Evolutionary conservation across 139 green algal species (phyloP), one percentile per base, ranked within the genome.

Genomic region (Picochlorum sp.): DNA sequence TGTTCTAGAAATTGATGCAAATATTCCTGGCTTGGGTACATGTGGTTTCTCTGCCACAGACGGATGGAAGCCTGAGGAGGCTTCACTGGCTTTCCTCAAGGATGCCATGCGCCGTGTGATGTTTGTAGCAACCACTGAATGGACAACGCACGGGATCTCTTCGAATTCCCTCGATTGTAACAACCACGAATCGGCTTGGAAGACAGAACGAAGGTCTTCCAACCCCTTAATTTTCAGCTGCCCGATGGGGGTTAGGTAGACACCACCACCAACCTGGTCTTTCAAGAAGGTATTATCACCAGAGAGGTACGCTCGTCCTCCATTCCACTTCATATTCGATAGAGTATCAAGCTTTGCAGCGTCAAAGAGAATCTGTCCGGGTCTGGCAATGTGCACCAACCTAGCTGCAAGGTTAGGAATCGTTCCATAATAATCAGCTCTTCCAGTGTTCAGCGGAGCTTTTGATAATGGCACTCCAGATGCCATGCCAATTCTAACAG

Each of bases 371-470:
- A 94, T 64, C 72, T 95, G 87, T 2, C 87, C 87, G 0, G 84
- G 83, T 4, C 65, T 52, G 4, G 87, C 87, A 28, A 90, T 62
- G 1, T 70, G 69, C 34, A 76, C 76, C 49, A 95, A 80, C 0
- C 87, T 64, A 0, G 87, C 87, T 4, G 87, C 87, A 34, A 82
- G 69, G 68, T 95, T 95, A 32, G 86, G 72, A 64, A 94, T 65
- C 20, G 71, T 74, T 3, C 87, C 87, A 69, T 85, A 92, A 75
- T 92, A 92, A 71, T 94, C 87, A 7, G 87, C 86, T 2, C 86
- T 58, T 76, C 84, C 85, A 58, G 85, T 90, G 69, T 87, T 90
- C 44, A 92, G 72, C 4, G 85, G 84, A 45, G 87, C 84, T 32
- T 84, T 82, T 47, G 72, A 69, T 41, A 65, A 73, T 60, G 79